Evolutionary conservation across 73 alveolate species (phyloP), one percentile per base, ranked within the genome.

Genomic region (Paramecium sexaurelia): DNA sequence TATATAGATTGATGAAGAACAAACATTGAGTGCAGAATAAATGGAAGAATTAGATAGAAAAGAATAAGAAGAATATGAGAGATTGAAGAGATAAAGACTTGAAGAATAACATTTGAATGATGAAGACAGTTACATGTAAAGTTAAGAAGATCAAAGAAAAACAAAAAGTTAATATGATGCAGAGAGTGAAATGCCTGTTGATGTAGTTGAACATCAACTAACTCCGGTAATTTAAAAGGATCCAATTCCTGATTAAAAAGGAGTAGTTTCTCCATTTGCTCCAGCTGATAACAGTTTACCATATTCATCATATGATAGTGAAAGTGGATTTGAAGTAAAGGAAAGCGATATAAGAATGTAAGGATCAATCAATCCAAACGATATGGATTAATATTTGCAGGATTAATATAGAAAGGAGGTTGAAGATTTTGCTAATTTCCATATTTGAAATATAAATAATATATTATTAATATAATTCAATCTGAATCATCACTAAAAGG

Each of bases 281-380:
- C 87, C 87, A 5, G 66, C 87, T 2, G 87, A 73, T 17, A 39
- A 39, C 37, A 39, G 87, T 61, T 61, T 61, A 73, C 66, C 87
- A 15, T 73, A 27, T 39, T 73, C 32, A 73, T 20, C 87, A 36
- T 36, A 73, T 73, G 87, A 73, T 73, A 33, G 55, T 36, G 87
- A 73, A 73, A 73, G 36, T 73, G 87, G 87, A 33, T 73, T 73
- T n/a, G 87, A 73, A n/a, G 87, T 73, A 33, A 73, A 73, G n/a
- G 55, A 61, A 29, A 61, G 83, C 7, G 83, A 61, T 61, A 61
- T 61, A 8, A 26, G 24, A 61, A 61, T 61, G 83, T 26, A 61
- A 27, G 83, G 83, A 29, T 26, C 83, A 22, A 32, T 61, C 26
- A 32, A 29, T 61, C 47, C 43, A 11, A 29, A 26, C 7, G 83